Evolutionary conservation across 306 rosid genomes (phyloP).

Genomic region (Lathyrus aphaca): DNA sequence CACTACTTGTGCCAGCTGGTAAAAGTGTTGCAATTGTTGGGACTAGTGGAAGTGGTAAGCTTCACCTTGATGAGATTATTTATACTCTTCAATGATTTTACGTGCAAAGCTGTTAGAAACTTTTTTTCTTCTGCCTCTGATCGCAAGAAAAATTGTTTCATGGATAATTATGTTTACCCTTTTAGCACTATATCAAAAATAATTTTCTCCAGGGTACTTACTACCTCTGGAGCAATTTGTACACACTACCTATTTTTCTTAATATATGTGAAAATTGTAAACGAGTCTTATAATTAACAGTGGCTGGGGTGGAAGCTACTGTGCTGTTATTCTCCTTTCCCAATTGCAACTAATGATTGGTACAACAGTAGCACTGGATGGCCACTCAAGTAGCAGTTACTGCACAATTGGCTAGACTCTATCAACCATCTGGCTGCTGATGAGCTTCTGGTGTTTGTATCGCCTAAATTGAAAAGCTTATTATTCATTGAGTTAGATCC

Average conservation of each 20-base stretch:
- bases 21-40: slow-evolving; percentile 99
- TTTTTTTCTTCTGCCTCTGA: slow-evolving; percentile 18
- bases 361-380: not conserved
- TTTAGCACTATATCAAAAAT: slow-evolving; percentile 3
- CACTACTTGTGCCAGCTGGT: slow-evolving; percentile 87
- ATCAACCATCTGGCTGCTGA: no score
- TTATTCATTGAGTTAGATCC: no score
- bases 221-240: not conserved
- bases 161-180: slow-evolving; percentile 10
- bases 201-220: slow-evolving; percentile 16
- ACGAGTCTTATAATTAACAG: not conserved
- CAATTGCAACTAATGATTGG: not conserved
- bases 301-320: not conserved
- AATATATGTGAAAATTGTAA: not conserved
- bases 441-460: no score
- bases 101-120: not conserved
- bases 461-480: not conserved
- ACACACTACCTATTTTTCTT: not conserved
- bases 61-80: slow-evolving; percentile 38
- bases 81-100: slow-evolving; percentile 26
- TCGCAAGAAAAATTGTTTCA: slow-evolving; percentile 15
- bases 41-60: slow-evolving; percentile 98
- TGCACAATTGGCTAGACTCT: no score
- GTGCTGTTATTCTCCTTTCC: not conserved
- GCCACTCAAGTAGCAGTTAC: slow-evolving; percentile 1